These are phyloP conservation scores for Juglanconis juglandina DNA, from an alignment of 2,329 filamentous ascomycete species.

Conservation along the genomic window DNA sequence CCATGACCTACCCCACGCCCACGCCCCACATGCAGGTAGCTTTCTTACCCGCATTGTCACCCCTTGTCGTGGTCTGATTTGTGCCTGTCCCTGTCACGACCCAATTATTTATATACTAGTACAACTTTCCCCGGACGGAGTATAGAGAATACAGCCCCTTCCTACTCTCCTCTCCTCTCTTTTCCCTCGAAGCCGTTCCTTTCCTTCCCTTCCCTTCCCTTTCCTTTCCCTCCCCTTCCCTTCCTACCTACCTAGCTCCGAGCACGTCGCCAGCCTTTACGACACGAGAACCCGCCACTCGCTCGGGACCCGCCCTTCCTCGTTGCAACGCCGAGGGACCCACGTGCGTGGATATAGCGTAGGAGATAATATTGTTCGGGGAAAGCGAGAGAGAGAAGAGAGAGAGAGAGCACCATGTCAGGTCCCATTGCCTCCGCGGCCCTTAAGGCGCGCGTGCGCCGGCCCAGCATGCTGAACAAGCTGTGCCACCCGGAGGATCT, in stretches of 20 bases:
- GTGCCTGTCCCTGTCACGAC: background rate
- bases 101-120: background rate
- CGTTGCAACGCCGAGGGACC: no score
- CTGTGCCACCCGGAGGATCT: conserved; percentile 76
- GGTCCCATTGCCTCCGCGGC: conserved; percentile 63
- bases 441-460: conserved; percentile 70
- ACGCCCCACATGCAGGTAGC: background rate
- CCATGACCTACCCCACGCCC: background rate
- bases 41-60: background rate
- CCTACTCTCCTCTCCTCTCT: background rate
- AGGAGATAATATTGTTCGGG: background rate
- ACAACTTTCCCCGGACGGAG: background rate
- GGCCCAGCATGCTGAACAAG: conserved; percentile 77
- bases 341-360: no score
- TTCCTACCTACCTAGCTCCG: no score
- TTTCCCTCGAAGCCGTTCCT: background rate
- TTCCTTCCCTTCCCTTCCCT: no score
- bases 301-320: no score
- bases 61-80: background rate
- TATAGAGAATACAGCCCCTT: no score
- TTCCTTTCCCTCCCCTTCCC: no score
- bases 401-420: conserved; percentile 35
- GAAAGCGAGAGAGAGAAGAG: background rate
- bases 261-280: no score
- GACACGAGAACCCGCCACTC: no score